Evolutionary conservation across 2,329 filamentous ascomycete genomes (phyloP).

Genomic region (Botrytis squamosa): DNA sequence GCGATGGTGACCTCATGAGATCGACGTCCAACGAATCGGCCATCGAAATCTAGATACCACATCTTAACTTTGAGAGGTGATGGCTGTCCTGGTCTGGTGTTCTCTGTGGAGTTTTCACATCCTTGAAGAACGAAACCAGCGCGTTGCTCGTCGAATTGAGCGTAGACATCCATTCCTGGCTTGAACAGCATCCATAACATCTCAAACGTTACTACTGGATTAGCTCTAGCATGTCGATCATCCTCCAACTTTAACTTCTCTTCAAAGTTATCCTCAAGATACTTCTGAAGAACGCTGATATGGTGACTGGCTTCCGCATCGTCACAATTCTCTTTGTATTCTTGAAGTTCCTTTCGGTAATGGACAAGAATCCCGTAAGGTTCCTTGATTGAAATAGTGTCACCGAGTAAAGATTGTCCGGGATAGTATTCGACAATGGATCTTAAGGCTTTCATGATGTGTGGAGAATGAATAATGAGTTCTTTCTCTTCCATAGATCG

Average conservation of each 20-base stretch:
- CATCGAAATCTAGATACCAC: conserved; percentile 39
- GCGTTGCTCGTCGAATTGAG: conserved; percentile 27
- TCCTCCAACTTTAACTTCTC: conserved; percentile 30
- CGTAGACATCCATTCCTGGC: conserved; percentile 31
- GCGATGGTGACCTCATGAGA: conserved; percentile 32
- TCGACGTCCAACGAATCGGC: conserved; percentile 32
- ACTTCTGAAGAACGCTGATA: conserved; percentile 28
- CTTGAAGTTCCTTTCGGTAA: conserved; percentile 30
- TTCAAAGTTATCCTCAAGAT: conserved; percentile 29
- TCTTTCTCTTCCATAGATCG: conserved; percentile 32
- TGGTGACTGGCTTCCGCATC: conserved; percentile 30
- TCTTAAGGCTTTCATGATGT: conserved; percentile 31
- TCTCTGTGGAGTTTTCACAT: conserved; percentile 20
- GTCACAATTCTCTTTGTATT: conserved; percentile 28
- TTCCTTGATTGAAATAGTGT: conserved; percentile 33
- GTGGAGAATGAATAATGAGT: conserved; percentile 31
- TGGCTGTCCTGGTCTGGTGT: conserved; percentile 24
- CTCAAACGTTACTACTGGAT: conserved; percentile 30
- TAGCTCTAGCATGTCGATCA: conserved; percentile 23
- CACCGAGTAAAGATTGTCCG: conserved; percentile 27
- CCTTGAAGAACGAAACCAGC: conserved; percentile 29
- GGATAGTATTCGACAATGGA: conserved; percentile 32
- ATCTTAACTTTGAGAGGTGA: conserved; percentile 30
- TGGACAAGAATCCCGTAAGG: conserved; percentile 44
- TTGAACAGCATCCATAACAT: conserved; percentile 35